Conservation (phyloP, 2,329 filamentous ascomycete species). For the Raffaelea ambrosiae region DNA sequence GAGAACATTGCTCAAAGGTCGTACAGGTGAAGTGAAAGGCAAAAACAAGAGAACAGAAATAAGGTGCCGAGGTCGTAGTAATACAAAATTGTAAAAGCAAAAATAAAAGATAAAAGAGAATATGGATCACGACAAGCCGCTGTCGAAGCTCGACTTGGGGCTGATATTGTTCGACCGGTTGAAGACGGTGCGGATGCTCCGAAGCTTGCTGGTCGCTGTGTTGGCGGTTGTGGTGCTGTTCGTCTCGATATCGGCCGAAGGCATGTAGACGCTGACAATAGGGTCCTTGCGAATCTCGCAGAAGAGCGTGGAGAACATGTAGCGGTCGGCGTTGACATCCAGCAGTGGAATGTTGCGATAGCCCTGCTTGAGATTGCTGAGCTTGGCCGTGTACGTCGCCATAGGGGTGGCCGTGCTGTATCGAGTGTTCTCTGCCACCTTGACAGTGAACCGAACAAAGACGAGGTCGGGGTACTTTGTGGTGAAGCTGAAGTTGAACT, state of each 20-base stretch:
- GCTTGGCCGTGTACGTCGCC: constrained; percentile 87
- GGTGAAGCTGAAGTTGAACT: constrained; percentile 71
- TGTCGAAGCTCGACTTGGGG: constrained; percentile 39
- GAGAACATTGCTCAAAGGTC: too few relatives aligned
- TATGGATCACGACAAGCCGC: constrained; percentile 13
- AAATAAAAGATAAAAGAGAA: constrained; percentile 1
- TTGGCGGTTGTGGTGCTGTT: constrained; percentile 32
- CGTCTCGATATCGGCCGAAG: constrained; percentile 29
- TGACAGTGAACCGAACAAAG: constrained; percentile 88
- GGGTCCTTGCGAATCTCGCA: constrained; percentile 68
- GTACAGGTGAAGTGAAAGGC: background rate
- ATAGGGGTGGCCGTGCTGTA: constrained; percentile 55
- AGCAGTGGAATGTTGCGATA: constrained; percentile 88
- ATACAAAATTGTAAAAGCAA: background rate
- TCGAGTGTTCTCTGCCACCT: constrained; percentile 71
- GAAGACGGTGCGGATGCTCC: constrained; percentile 41
- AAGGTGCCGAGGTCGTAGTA: too few relatives aligned
- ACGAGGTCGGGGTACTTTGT: constrained; percentile 94
- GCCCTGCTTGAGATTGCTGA: constrained; percentile 80
- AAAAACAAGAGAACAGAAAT: background rate
- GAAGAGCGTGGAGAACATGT: constrained; percentile 89
- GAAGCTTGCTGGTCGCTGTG: constrained; percentile 44
- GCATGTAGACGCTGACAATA: constrained; percentile 48
- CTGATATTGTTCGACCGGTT: constrained; percentile 41
- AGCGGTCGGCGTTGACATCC: constrained; percentile 83